These are phyloP conservation scores for Fusarium verticillioides DNA, from an alignment of 2,329 filamentous ascomycete genomes.

Conservation along the genomic window DNA sequence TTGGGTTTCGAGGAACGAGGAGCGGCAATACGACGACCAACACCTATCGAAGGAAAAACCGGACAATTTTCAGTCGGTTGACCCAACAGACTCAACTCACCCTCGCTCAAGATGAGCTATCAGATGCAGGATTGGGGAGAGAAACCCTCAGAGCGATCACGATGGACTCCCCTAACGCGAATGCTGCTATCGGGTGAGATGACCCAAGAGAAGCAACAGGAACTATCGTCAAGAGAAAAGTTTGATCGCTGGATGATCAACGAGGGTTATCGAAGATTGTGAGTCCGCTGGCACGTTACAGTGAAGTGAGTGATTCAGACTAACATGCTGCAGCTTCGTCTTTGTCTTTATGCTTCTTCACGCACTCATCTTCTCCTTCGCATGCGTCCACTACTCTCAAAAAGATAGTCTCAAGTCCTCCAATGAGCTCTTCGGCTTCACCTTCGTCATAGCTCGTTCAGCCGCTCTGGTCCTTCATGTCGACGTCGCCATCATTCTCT, in stretches of 20 bases:
- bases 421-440: slow-evolving; percentile 76
- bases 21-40: neutral
- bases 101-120: slow-evolving; percentile 43
- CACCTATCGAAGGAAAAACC: neutral
- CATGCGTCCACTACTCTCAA: slow-evolving; percentile 80
- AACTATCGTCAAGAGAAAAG: slow-evolving; percentile 74
- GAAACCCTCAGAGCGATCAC: slow-evolving; percentile 72
- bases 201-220: slow-evolving; percentile 77
- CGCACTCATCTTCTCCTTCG: slow-evolving; percentile 81
- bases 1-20: neutral
- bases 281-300: slow-evolving; percentile 46
- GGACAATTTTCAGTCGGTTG: neutral
- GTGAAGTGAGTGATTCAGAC: neutral
- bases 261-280: slow-evolving; percentile 85
- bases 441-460: slow-evolving; percentile 80
- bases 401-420: slow-evolving; percentile 78
- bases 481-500: slow-evolving; percentile 81
- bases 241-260: slow-evolving; percentile 92
- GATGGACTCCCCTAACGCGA: slow-evolving; percentile 84
- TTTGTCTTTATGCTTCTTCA: slow-evolving; percentile 79
- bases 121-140: slow-evolving; percentile 44
- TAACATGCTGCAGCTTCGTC: slow-evolving; percentile 65
- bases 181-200: slow-evolving; percentile 87
- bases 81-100: neutral
- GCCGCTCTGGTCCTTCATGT: slow-evolving; percentile 83